A percentile compares a stretch with the other conserved stretches of the same genome.
Conservation (phyloP, 805 yeast species). For the Ogataea wickerhamii region DNA sequence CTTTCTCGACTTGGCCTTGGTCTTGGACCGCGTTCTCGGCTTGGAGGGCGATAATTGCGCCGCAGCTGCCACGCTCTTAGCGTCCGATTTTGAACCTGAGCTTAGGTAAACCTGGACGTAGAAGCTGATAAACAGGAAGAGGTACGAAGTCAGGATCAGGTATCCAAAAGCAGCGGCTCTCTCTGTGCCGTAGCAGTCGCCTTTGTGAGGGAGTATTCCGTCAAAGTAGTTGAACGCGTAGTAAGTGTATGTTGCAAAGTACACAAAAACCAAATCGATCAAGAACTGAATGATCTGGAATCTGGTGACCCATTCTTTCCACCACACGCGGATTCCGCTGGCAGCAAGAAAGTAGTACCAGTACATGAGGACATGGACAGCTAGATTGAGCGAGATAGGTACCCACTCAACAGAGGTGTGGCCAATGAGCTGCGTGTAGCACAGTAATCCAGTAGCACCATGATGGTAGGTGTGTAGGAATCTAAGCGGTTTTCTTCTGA, state of each 20-base stretch:
- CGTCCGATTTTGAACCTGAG: conserved; percentile 31
- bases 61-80: conserved; percentile 16
- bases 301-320: conserved; percentile 99
- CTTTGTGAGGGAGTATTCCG: conserved; percentile 64
- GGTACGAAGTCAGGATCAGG: conserved; percentile 79
- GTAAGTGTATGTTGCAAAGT: conserved; percentile 90
- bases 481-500: conserved; percentile 86
- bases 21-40: conserved; percentile 9
- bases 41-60: conserved; percentile 14
- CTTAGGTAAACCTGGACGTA: conserved; percentile 81
- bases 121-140: conserved; percentile 87
- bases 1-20: conserved; percentile 30
- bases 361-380: conserved; percentile 95
- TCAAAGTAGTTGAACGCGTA: conserved; percentile 67
- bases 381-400: conserved; percentile 81
- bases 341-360: conserved; percentile 94
- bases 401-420: conserved; percentile 93
- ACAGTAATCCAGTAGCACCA: conserved; percentile 94
- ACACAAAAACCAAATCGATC: conserved; percentile 84
- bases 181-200: conserved; percentile 89
- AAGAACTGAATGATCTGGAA: conserved; percentile 92
- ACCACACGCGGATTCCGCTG: conserved; percentile 94
- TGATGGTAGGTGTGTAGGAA: conserved; percentile 96
- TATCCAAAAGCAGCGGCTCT: conserved; percentile 92
- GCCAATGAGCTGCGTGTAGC: conserved; percentile 91